Evolutionary conservation across 805 yeast genomes (phyloP).

Genomic region (Danielozyma ontarioensis): DNA sequence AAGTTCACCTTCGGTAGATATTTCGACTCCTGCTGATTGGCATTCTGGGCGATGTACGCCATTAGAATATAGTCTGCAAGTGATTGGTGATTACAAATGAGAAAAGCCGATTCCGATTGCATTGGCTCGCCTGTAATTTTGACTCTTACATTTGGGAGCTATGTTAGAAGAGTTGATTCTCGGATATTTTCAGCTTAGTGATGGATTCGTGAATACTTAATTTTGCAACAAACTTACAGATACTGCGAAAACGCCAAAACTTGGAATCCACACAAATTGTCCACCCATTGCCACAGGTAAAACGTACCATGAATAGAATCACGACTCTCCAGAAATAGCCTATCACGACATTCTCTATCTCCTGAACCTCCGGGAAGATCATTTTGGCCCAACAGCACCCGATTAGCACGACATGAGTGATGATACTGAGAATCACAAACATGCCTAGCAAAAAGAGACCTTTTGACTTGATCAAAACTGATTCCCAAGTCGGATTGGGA

Average conservation of each 20-base stretch:
- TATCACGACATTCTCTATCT: too few relatives aligned
- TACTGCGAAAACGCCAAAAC: neutral
- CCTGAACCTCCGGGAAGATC: too few relatives aligned
- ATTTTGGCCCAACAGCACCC: too few relatives aligned
- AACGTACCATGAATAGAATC: too few relatives aligned
- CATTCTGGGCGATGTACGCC: conserved; percentile 31
- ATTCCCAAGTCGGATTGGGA: neutral
- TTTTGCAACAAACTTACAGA: too few relatives aligned
- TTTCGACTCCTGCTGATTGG: conserved; percentile 13
- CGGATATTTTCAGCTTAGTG: conserved; percentile 11
- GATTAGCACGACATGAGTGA: too few relatives aligned
- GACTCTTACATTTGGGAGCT: conserved; percentile 31
- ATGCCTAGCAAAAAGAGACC: too few relatives aligned
- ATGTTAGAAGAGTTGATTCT: too few relatives aligned
- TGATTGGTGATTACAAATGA: conserved; percentile 62
- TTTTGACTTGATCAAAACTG: neutral
- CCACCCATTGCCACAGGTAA: too few relatives aligned
- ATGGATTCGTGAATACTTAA: too few relatives aligned
- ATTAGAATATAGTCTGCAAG: conserved; percentile 60
- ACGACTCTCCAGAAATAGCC: too few relatives aligned
- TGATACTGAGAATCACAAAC: too few relatives aligned
- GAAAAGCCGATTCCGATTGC: conserved; percentile 29
- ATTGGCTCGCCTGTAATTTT: conserved; percentile 39
- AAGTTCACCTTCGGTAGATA: conserved; percentile 47
- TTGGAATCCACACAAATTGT: neutral